A percentile compares a stretch with the other conserved stretches of the same genome.
phyloP scores from a whole-genome alignment of 495 filamentous ascomycete species.

The Chaetomium cochliodes region DNA sequence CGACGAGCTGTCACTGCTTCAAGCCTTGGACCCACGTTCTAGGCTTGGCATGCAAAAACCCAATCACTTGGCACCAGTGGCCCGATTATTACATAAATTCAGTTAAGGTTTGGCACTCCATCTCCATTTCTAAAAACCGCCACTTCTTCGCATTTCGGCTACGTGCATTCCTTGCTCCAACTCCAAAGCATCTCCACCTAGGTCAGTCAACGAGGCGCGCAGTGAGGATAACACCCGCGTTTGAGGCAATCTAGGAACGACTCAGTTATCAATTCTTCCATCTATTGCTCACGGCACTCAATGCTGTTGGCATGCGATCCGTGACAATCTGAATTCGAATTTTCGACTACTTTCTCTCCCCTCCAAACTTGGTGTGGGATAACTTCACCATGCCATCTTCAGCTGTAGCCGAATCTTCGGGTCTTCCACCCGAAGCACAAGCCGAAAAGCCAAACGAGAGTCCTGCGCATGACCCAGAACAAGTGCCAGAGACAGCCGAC shows the following conservation, averaged over 20 bases:
- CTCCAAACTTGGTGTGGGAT: not conserved
- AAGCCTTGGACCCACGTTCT: not conserved
- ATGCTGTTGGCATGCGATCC: not conserved
- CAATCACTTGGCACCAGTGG: not conserved
- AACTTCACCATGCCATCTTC: constrained; percentile 21
- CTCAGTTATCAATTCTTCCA: not conserved
- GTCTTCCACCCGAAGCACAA: not conserved
- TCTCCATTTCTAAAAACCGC: not conserved
- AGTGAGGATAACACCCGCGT: not conserved
- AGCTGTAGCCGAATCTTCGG: constrained; percentile 1
- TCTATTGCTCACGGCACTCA: not conserved
- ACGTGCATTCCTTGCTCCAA: not conserved
- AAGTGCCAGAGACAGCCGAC: not conserved
- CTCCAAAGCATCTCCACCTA: constrained; percentile 3
- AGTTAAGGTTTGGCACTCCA: not conserved
- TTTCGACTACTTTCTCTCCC: not conserved
- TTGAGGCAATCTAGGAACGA: not conserved
- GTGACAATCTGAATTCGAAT: not conserved
- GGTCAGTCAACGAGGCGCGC: not conserved
- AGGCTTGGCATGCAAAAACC: not conserved
- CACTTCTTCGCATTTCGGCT: not conserved
- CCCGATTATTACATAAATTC: not conserved
- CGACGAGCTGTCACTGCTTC: not conserved
- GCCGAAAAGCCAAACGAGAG: not conserved
- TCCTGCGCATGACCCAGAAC: not conserved